Evolutionary conservation across 495 filamentous ascomycete genomes (phyloP).

Genomic region (Echria macrotheca): DNA sequence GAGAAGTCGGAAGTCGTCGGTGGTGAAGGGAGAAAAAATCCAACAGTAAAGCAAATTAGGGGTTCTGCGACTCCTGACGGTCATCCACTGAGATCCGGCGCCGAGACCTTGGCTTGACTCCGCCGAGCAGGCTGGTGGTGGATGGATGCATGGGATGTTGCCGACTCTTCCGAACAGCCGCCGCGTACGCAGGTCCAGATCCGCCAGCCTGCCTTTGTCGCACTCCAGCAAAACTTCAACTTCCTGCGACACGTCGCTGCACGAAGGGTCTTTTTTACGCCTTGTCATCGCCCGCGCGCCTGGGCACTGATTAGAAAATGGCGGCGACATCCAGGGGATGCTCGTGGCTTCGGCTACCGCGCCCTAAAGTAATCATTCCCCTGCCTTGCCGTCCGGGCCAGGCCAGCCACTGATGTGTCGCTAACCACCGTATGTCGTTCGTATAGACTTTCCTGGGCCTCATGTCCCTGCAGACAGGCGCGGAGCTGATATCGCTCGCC

Average conservation of each 20-base stretch:
- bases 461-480: slow-evolving; percentile 79
- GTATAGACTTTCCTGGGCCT: slow-evolving; percentile 70
- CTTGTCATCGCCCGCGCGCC: neutral
- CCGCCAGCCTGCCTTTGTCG: neutral
- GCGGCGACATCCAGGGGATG: slow-evolving; percentile 14
- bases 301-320: slow-evolving; percentile 12
- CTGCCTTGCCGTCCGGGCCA: neutral
- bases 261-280: slow-evolving; percentile 1
- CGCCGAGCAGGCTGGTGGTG: slow-evolving; percentile 5
- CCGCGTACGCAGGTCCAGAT: neutral
- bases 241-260: slow-evolving; percentile 1
- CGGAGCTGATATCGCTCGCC: slow-evolving; percentile 71
- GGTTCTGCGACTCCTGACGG: too few relatives aligned
- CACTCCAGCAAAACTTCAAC: slow-evolving; percentile 1
- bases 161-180: neutral
- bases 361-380: slow-evolving; percentile 27
- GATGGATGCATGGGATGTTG: too few relatives aligned
- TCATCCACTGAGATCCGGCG: neutral
- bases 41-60: too few relatives aligned
- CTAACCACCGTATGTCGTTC: neutral
- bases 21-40: too few relatives aligned
- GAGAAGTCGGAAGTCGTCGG: too few relatives aligned
- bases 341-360: slow-evolving; percentile 25
- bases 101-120: neutral
- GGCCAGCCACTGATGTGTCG: neutral